A percentile compares a stretch with the other conserved stretches of the same genome.
Evolutionary conservation across 306 rosid species (phyloP).

Genomic region (Vigna radiata): DNA sequence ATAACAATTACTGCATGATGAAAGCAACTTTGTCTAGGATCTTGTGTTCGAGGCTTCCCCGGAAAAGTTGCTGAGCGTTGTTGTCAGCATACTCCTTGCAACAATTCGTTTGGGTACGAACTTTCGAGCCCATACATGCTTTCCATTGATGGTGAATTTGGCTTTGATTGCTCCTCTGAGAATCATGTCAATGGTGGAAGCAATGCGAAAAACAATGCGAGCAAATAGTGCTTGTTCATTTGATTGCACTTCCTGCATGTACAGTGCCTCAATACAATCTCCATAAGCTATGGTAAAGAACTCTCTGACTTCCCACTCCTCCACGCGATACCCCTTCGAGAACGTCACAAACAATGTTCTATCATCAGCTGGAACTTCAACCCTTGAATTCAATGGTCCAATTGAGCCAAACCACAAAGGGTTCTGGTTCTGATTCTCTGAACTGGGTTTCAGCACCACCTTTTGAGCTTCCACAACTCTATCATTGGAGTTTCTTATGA

Average conservation of each 20-base stretch:
- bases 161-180: constrained; percentile 57
- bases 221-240: constrained; percentile 70
- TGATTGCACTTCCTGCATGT: constrained; percentile 61
- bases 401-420: constrained; percentile 31
- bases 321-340: constrained; percentile 68
- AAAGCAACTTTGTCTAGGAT: background rate
- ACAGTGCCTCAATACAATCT: constrained; percentile 64
- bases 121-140: constrained; percentile 77
- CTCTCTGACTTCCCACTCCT: constrained; percentile 67
- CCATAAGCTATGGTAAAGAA: constrained; percentile 54
- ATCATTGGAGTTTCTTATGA: background rate
- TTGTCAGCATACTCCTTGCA: background rate
- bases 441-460: background rate
- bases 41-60: constrained; percentile 12
- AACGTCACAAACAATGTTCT: constrained; percentile 82
- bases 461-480: constrained; percentile 34
- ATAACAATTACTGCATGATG: background rate
- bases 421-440: background rate
- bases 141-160: constrained; percentile 74
- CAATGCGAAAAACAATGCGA: constrained; percentile 53
- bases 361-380: constrained; percentile 41
- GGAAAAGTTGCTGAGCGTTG: background rate
- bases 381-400: background rate
- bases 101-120: constrained; percentile 58
- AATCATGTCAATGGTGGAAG: constrained; percentile 51